A percentile compares a stretch with the other conserved stretches of the same genome.
Conservation (phyloP, 768 basidiomycete species). For the Sistotremastrum suecicum region DNA sequence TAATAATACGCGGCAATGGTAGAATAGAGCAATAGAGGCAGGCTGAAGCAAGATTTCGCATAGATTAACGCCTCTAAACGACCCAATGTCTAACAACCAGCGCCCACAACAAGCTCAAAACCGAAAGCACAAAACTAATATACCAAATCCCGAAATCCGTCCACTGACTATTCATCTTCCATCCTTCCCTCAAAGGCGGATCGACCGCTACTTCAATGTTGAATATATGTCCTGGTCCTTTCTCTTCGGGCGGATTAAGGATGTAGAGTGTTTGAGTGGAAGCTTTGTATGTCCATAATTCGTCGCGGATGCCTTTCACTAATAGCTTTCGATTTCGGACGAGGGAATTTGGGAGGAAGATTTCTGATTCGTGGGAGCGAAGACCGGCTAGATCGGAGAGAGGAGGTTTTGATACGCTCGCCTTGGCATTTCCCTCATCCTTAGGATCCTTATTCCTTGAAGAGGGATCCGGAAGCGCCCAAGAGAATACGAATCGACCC, state of each 20-base stretch:
- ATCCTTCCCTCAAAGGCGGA: constrained; percentile 36
- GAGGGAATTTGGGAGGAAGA: constrained; percentile 59
- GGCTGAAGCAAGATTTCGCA: too few relatives aligned
- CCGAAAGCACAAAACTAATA: too few relatives aligned
- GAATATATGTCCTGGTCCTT: constrained; percentile 31
- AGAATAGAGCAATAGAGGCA: too few relatives aligned
- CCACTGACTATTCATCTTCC: constrained; percentile 52
- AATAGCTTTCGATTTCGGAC: constrained; percentile 41
- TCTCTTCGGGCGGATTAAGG: constrained; percentile 25
- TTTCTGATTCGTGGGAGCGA: constrained; percentile 59
- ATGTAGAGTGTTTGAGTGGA: constrained; percentile 64
- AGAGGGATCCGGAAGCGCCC: constrained; percentile 39
- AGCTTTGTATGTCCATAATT: constrained; percentile 45
- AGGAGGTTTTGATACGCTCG: constrained; percentile 24
- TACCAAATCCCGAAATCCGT: constrained; percentile 31
- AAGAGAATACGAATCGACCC: constrained; percentile 50
- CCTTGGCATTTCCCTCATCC: too few relatives aligned
- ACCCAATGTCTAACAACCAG: too few relatives aligned
- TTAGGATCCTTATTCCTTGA: not conserved
- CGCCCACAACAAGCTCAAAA: too few relatives aligned
- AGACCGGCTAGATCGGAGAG: constrained; percentile 24
- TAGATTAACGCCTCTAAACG: too few relatives aligned
- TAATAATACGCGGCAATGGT: too few relatives aligned
- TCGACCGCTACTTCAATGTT: constrained; percentile 38
- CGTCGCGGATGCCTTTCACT: constrained; percentile 38